Conservation (phyloP, 805 yeast species). For the Wickerhamiella azymoides region DNA sequence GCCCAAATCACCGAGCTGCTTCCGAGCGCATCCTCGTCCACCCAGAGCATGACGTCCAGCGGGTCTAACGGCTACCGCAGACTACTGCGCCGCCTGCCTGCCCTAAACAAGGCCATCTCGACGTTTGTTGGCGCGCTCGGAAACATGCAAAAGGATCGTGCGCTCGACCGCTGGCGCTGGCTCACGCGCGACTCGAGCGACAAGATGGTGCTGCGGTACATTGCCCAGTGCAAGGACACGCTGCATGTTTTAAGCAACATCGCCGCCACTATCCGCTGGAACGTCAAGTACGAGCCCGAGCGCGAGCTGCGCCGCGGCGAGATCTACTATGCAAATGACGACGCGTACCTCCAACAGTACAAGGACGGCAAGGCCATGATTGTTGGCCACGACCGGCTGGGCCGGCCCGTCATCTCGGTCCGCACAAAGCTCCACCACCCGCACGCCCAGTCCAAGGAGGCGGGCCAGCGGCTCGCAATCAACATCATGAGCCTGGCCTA, state of each 20-base stretch:
- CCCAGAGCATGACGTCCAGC: background rate
- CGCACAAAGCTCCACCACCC: constrained; percentile 67
- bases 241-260: constrained; percentile 58
- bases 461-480: constrained; percentile 61
- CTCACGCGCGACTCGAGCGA: constrained; percentile 53
- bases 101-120: background rate
- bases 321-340: background rate
- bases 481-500: constrained; percentile 71
- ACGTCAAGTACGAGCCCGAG: constrained; percentile 28
- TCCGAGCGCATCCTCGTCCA: background rate
- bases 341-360: constrained; percentile 32
- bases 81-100: background rate
- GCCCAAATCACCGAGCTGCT: background rate
- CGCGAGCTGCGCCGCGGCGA: background rate
- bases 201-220: constrained; percentile 54
- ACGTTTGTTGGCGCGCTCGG: background rate
- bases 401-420: constrained; percentile 69
- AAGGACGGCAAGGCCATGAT: constrained; percentile 56
- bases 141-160: background rate
- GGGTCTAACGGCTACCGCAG: background rate
- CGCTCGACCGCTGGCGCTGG: constrained; percentile 1
- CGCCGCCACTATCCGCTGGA: constrained; percentile 60
- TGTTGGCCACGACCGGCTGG: constrained; percentile 55
- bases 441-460: constrained; percentile 51
- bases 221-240: constrained; percentile 71